phyloP scores from a whole-genome alignment of 2,329 filamentous ascomycete genomes.

The Cryphonectria parasitica region DNA sequence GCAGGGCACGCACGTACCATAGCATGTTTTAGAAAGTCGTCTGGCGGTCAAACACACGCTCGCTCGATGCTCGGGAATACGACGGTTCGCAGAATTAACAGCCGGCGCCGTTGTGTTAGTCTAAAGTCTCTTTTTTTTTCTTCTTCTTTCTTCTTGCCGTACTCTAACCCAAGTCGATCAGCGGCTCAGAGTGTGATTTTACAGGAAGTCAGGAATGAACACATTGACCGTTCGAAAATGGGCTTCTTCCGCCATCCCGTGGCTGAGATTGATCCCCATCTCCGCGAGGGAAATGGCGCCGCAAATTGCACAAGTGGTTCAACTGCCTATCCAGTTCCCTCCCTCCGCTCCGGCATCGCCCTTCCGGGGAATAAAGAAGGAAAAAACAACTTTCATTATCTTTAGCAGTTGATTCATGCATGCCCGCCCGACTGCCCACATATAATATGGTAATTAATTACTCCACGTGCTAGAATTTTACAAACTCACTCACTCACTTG shows the following conservation, averaged over 20 bases:
- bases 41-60: background rate
- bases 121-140: background rate
- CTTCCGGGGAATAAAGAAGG: background rate
- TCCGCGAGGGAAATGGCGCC: background rate
- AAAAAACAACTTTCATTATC: slow-evolving; percentile 4
- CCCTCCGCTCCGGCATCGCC: background rate
- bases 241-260: background rate
- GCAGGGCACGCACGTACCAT: background rate
- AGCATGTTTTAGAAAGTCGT: too few relatives aligned
- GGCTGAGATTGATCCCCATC: too few relatives aligned
- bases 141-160: background rate
- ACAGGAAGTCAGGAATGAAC: background rate
- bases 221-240: background rate
- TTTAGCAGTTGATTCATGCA: background rate
- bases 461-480: background rate
- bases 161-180: background rate
- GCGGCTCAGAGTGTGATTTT: background rate
- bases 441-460: background rate
- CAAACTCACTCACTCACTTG: too few relatives aligned
- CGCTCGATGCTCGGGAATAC: background rate
- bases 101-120: background rate
- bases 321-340: background rate
- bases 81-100: background rate
- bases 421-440: background rate
- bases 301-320: background rate